phyloP scores from a whole-genome alignment of 257 asterid species.

The Anisodus acutangulus region DNA sequence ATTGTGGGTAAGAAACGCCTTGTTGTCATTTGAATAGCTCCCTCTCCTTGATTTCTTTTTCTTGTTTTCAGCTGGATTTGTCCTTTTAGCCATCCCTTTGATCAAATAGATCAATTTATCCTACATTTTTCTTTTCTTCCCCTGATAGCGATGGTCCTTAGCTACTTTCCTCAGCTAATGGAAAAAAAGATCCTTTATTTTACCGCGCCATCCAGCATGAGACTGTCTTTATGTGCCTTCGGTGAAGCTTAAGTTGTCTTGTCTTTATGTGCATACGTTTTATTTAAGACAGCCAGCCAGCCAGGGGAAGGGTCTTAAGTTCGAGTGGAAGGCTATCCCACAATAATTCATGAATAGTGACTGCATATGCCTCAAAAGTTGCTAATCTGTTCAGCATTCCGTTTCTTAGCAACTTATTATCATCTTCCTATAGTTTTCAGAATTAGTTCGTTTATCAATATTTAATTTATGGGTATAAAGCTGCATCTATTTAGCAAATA shows the following conservation, averaged over 20 bases:
- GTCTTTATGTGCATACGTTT: neutral
- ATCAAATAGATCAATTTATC: neutral
- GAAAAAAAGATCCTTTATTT: neutral
- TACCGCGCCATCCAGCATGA: neutral
- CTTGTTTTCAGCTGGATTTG: constrained; percentile 1
- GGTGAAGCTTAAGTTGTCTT: neutral
- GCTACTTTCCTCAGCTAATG: neutral
- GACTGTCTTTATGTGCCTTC: neutral
- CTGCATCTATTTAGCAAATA: constrained; percentile 12
- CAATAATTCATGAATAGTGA: neutral
- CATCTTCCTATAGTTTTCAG: neutral
- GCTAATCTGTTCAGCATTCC: neutral
- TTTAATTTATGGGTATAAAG: neutral
- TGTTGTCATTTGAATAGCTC: neutral
- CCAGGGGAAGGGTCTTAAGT: neutral
- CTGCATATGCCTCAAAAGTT: neutral
- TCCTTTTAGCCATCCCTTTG: neutral
- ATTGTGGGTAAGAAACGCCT: constrained; percentile 78
- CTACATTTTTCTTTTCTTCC: neutral
- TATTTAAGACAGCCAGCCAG: neutral
- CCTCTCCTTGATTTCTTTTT: neutral
- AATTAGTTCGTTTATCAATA: neutral
- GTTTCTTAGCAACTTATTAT: neutral
- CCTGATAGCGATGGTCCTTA: neutral
- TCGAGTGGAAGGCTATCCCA: neutral